Percentiles rank a stretch among this genome's conserved stretches.
phyloP scores from a whole-genome alignment of 139 green algal species.

The Diplosphaera chodatii region DNA sequence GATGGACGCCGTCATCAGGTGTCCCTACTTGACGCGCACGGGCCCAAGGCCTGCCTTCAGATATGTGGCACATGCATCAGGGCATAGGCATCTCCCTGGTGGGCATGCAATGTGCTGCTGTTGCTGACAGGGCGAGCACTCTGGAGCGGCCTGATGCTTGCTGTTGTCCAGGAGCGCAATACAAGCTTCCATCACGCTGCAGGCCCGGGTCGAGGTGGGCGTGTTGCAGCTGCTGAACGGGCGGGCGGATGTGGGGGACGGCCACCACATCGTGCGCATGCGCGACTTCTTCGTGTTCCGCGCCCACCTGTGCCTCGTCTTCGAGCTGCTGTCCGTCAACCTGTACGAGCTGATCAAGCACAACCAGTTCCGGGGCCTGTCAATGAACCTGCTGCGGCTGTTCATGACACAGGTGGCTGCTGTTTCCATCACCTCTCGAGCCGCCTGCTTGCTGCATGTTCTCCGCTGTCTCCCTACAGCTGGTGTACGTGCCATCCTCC shows the following conservation, averaged over 20 bases:
- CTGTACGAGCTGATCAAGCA: slow-evolving; percentile 96
- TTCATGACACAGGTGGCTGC: slow-evolving; percentile 62
- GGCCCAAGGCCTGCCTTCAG: too few relatives aligned
- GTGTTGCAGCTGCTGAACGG: slow-evolving; percentile 91
- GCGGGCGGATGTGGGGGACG: slow-evolving; percentile 67
- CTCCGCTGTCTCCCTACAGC: too few relatives aligned
- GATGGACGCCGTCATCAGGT: too few relatives aligned
- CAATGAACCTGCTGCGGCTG: slow-evolving; percentile 78
- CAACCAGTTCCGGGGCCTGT: slow-evolving; percentile 89
- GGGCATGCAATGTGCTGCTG: too few relatives aligned
- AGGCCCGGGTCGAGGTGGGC: slow-evolving; percentile 79
- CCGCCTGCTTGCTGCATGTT: too few relatives aligned
- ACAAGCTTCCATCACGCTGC: slow-evolving; percentile 9
- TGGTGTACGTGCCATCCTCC: too few relatives aligned
- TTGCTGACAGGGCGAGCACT: too few relatives aligned
- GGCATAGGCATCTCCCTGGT: too few relatives aligned
- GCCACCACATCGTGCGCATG: slow-evolving; percentile 90
- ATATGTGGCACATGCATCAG: too few relatives aligned
- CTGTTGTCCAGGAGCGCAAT: too few relatives aligned
- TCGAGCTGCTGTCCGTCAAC: slow-evolving; percentile 95
- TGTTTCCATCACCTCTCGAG: neutral
- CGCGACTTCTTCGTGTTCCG: slow-evolving; percentile 86
- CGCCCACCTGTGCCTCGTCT: slow-evolving; percentile 94
- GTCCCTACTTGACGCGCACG: too few relatives aligned
- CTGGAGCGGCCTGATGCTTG: too few relatives aligned